A percentile compares a stretch with the other conserved stretches of the same genome.
Conservation (phyloP, 495 filamentous ascomycete species). For the Podospora fimiseda region DNA sequence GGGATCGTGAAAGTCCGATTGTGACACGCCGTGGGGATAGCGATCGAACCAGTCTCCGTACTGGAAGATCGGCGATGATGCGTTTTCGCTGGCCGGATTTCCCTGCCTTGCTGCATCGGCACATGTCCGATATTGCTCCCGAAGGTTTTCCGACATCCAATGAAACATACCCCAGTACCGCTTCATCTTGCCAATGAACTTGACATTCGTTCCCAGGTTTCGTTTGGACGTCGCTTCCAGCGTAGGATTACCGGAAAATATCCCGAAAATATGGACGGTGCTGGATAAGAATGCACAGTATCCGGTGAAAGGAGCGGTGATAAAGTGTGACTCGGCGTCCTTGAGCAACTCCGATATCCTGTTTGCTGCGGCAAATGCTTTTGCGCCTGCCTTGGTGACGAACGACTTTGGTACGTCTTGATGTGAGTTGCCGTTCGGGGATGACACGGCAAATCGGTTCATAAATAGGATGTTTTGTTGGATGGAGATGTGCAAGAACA, state of each 20-base stretch:
- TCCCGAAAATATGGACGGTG: slow-evolving; percentile 86
- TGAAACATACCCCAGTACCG: slow-evolving; percentile 98
- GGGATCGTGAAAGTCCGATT: slow-evolving; percentile 75
- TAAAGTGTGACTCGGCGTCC: slow-evolving; percentile 68
- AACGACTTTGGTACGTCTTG: slow-evolving; percentile 76
- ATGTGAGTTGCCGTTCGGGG: slow-evolving; percentile 58
- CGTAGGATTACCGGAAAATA: slow-evolving; percentile 70
- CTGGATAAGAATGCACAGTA: slow-evolving; percentile 92
- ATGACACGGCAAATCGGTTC: slow-evolving; percentile 78
- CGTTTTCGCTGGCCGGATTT: slow-evolving; percentile 43
- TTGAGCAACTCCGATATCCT: slow-evolving; percentile 79
- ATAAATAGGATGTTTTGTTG: slow-evolving; percentile 89
- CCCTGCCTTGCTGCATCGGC: slow-evolving; percentile 64
- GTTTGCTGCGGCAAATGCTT: slow-evolving; percentile 82
- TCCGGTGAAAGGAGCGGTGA: slow-evolving; percentile 86
- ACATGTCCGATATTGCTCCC: slow-evolving; percentile 80
- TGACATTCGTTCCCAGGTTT: slow-evolving; percentile 82
- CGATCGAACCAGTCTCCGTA: slow-evolving; percentile 98
- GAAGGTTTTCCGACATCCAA: slow-evolving; percentile 88
- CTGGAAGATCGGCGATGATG: slow-evolving; percentile 70
- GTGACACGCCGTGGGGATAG: slow-evolving; percentile 87
- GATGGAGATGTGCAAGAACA: slow-evolving; percentile 86
- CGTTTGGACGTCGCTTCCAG: slow-evolving; percentile 74
- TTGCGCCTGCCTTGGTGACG: slow-evolving; percentile 64
- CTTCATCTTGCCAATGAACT: slow-evolving; percentile 90